Evolutionary conservation across 768 basidiomycete genomes (phyloP), one percentile per base, ranked within the genome.

Genomic region (Peribolospora baueri): DNA sequence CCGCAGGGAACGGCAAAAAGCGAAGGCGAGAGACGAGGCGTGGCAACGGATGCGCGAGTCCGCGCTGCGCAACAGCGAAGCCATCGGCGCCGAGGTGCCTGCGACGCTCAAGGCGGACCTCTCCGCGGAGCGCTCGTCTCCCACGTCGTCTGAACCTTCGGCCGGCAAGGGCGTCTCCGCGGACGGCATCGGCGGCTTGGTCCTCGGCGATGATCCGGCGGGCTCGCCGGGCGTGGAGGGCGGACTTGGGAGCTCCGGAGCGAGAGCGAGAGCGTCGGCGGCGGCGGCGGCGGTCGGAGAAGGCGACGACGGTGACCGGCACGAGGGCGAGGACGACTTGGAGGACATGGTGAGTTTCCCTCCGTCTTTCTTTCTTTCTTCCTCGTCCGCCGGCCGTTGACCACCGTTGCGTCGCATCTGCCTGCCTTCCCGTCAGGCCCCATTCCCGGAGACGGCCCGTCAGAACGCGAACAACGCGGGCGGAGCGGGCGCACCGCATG

Each of bases 31-130:
- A 57, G 87, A 90, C 61, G 80, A 87, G 36, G 77, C 82, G 54
- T 98, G 93, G 93, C 76, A 84, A 67, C 78, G 74, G 63, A 70
- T 97, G 60, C 80, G 81, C 25, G 81, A 81, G 65, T 73, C 71
- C 58, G 90, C 90, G 1, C 66, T 81, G 54, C 64, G 76, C 56
- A 90, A 67, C 50, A 61, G 61, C 51, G 43, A 61, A 13, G 56
- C 62, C 5, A 56, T 54, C 10, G 63, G 63, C 14, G 61, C 62
- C 47, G 57, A 61, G 6, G 61, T 56, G n/a, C 59, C 65, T 46
- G 9, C 41, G 50, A 84, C 65, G 74, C 77, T 45, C 72, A 73
- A 40, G 73, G 73, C 13, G 81, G 80, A n/a, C 41, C 59, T 46
- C 38, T 43, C 46, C 43, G 51, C 54, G 25, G 51, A 42, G 50